Base-by-base conservation (phyloP, 306 rosid species). In the Fragaria iinumae region DNA sequence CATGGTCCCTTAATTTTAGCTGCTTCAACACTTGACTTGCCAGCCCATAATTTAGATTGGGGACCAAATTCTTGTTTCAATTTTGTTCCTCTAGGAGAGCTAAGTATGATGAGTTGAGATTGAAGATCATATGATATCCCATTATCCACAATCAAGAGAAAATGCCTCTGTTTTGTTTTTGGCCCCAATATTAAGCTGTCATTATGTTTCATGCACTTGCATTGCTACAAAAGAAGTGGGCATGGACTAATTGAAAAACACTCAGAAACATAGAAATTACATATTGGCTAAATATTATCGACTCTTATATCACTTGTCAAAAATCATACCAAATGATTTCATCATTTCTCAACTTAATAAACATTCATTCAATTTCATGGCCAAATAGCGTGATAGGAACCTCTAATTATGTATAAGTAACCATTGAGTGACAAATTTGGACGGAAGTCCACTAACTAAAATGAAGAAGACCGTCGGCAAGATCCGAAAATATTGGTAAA, bases 1-100 rank as follows among this genome's bases (percentile, higher is more conserved):
- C 83, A 84, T 85, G 76, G 66, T 71, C 79, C 78, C 83, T 80
- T 57, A 39, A 65, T 78, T 59, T 73, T 76, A 53, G 75, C 79
- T 84, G 75, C 69, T 43, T 67, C 43, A 70, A 80, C 85, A 69
- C 82, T 79, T 41, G 21, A 53, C 55, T 62, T 67, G 70, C 76
- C 80, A 83, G 53, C 76, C 77, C 78, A 63, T 70, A 39, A 11
- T 57, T 66, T 7, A 79, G 79, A 72, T 72, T 62, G 66, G 81
- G 84, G 80, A 73, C 87, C 82, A 80, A 65, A 25, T n/a, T 77
- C 14, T 23, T n/a, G 9, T 27, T 20, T 67, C 41, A 8, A 36
- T 8, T 39, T 49, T 21, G 2, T 76, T 48, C 11, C 3, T 0
- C 43, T 73, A 23, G 44, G 41, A 25, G 77, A 43, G 77, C 27